These are phyloP conservation scores for Neonectria hederae DNA, from an alignment of 2,329 filamentous ascomycete genomes.

Conservation along the genomic window DNA sequence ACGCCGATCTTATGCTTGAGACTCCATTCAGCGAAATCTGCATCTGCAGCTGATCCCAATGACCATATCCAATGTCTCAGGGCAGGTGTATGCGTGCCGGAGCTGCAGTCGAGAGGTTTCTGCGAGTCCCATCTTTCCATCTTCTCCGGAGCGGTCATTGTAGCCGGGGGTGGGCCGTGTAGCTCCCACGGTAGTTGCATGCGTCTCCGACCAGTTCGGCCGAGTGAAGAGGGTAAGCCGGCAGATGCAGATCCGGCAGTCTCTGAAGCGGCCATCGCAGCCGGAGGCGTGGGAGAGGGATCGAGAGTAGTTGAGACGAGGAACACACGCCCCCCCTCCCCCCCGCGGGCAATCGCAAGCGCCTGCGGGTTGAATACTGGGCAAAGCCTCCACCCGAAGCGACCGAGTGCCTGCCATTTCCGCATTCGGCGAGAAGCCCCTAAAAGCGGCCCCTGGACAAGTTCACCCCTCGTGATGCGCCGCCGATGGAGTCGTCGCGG, in stretches of 20 bases:
- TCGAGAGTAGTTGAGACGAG: neutral
- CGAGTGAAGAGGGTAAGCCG: neutral
- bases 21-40: conserved; percentile 2
- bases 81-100: conserved; percentile 31
- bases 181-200: conserved; percentile 9
- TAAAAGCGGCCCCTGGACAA: neutral
- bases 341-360: conserved; percentile 26
- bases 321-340: neutral
- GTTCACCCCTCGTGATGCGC: conserved; percentile 18
- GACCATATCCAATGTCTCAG: neutral
- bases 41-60: conserved; percentile 10
- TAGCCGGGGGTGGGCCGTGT: conserved; percentile 24
- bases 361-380: conserved; percentile 5
- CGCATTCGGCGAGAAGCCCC: conserved; percentile 16
- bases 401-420: conserved; percentile 28
- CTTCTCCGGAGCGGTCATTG: conserved; percentile 21
- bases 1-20: neutral
- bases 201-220: neutral
- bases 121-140: neutral
- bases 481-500: conserved; percentile 13
- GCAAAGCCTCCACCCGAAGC: conserved; percentile 12
- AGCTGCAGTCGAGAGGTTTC: conserved; percentile 11
- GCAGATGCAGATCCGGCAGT: neutral
- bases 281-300: conserved; percentile 9
- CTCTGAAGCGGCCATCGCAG: neutral